These are phyloP conservation scores for Fistulifera pelliculosa DNA, from an alignment of 108 stramenopile genomes.

Conservation along the genomic window DNA sequence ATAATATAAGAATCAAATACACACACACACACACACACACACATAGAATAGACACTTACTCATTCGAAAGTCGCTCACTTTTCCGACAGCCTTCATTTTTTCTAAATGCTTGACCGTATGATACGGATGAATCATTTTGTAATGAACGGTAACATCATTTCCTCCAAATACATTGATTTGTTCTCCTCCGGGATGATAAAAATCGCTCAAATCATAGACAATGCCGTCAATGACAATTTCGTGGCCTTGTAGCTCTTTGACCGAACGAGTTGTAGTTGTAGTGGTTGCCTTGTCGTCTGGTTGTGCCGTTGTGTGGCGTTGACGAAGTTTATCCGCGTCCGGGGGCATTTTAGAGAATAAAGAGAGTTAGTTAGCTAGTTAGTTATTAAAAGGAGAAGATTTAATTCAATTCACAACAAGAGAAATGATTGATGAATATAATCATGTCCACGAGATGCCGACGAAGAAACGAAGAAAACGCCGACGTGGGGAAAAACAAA, in stretches of 20 bases:
- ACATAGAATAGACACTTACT: slow-evolving; percentile 42
- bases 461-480: too few species aligned
- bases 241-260: slow-evolving; percentile 20
- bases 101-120: slow-evolving; percentile 79
- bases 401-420: too few species aligned
- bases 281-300: slow-evolving; percentile 15
- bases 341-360: slow-evolving; percentile 35
- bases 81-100: slow-evolving; percentile 80
- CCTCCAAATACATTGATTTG: slow-evolving; percentile 76
- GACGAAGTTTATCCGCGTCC: slow-evolving; percentile 47
- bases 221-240: slow-evolving; percentile 72
- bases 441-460: too few species aligned
- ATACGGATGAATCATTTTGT: slow-evolving; percentile 89
- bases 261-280: slow-evolving; percentile 11
- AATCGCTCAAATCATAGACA: slow-evolving; percentile 64
- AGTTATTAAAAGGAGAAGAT: too few species aligned
- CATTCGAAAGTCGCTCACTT: slow-evolving; percentile 39
- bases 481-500: too few species aligned
- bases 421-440: too few species aligned
- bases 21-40: slow-evolving; percentile 1
- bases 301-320: slow-evolving; percentile 23
- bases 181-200: slow-evolving; percentile 83
- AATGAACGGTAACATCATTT: slow-evolving; percentile 83
- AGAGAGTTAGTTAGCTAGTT: too few species aligned
- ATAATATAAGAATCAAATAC: not conserved